These are phyloP conservation scores for Orbilia javanica DNA, from an alignment of 2,329 filamentous ascomycete genomes.

Conservation along the genomic window DNA sequence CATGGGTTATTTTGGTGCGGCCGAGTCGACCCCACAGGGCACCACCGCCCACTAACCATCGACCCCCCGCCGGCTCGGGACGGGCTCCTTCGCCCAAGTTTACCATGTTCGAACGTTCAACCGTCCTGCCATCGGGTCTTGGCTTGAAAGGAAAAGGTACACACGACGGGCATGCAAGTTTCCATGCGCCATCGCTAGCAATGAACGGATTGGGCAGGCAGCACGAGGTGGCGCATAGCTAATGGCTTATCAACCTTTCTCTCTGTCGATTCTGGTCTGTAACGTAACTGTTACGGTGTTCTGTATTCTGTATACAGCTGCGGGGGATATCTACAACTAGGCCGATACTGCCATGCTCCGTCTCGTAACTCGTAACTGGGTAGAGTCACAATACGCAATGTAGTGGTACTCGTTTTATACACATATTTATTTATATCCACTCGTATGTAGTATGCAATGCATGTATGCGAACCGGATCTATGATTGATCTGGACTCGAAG, in stretches of 20 bases:
- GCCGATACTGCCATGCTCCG: too few relatives aligned
- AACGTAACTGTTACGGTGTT: neutral
- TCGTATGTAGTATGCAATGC: neutral
- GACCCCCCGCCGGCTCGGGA: conserved; percentile 47
- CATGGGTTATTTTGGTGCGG: neutral
- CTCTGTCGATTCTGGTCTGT: neutral
- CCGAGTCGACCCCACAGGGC: conserved; percentile 30
- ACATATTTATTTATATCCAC: too few relatives aligned
- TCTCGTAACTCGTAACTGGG: neutral
- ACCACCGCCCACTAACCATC: neutral
- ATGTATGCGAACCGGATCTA: neutral
- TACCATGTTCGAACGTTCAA: conserved; percentile 11
- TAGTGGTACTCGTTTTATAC: too few relatives aligned
- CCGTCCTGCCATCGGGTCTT: conserved; percentile 16
- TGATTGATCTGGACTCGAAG: neutral
- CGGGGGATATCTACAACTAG: too few relatives aligned
- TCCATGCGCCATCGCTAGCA: conserved; percentile 32
- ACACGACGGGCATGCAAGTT: conserved; percentile 1
- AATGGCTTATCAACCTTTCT: neutral
- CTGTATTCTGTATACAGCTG: too few relatives aligned
- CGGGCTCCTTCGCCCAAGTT: conserved; percentile 20
- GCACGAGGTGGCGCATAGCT: conserved; percentile 24
- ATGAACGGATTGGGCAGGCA: conserved; percentile 44
- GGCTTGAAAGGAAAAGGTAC: conserved; percentile 25
- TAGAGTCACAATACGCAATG: too few relatives aligned